Evolutionary conservation across 768 basidiomycete genomes (phyloP), one percentile per base, ranked within the genome.

Genomic region (Chalciporus sphaerocephalus): DNA sequence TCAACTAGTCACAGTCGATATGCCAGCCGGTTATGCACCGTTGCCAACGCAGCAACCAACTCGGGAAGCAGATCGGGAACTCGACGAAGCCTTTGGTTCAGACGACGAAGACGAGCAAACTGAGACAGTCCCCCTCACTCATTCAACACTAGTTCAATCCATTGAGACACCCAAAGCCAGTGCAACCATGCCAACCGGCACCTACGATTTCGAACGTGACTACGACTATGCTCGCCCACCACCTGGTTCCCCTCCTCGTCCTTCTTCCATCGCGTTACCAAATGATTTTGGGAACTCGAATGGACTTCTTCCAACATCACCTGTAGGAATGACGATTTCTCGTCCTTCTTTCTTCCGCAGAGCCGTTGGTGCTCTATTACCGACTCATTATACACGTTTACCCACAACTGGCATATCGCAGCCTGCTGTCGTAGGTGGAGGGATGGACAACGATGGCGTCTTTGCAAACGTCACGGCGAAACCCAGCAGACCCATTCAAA

Each of bases 391-490:
- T 56, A 64, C 74, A 25, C 72, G 67, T 2, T 66, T 80, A 27
- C 74, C 80, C 2, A 73, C 74, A 16, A 60, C 68, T 8, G 68
- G 68, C 5, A 49, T 59, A 38, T 54, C 69, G 8, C 57, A 51
- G 50, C 63, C 48, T 35, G 58, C 58, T 15, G 37, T 50, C 37
- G 61, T 69, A n/a, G 89, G 89, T 24, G 83, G 83, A 6, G 89
- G 87, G 1, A 73, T 70, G 15, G 80, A 91, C 23, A 92, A 94
- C 57, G 93, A 96, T 55, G 96, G 96, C 3, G 94, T 98, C 8
- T 99, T 97, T 60, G 83, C 87, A 23, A 99, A 98, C 59, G 81
- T 99, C 28, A 83, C 80, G 54, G 95, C 95, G 1, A 96, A 96
- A 63, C 95, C 96, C 1, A 62, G 61, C 33, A 68, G 70, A 42